Base-by-base conservation (phyloP, 345 rosid genomes). In the Syzygium aromaticum region DNA sequence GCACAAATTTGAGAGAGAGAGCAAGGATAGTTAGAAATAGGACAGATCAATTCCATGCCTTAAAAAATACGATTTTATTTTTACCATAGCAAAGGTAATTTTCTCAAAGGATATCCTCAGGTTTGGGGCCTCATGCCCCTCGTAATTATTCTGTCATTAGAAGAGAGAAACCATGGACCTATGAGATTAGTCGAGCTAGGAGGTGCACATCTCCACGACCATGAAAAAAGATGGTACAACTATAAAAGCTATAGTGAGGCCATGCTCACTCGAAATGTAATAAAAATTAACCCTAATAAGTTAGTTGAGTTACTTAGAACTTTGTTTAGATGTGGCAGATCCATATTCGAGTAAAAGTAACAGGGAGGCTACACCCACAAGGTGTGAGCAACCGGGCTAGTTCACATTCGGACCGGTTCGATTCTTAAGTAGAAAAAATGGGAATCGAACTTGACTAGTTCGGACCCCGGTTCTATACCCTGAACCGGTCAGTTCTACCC, bases 401-500 rank as follows among this genome's bases (percentile, higher is more conserved):
- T 30, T 30, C 23, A 16, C 33, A 30, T 30, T 19, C 9, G 43
- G 17, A 30, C 19, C 1, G 1, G 9, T 67, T 67, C 2, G 0
- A 5, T 17, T 67, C 43, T 64, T 11, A 4, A 8, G 78, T 67
- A 8, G 43, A 67, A 67, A 67, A 17, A 1, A 67, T 30, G 23
- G 43, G 43, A 8, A 17, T 21, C 9, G 3, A 17, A 6, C 17
- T 14, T 52, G 5, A 52, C 6, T 14, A 17, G 14, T 17, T 53
- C 56, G 23, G 8, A 16, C 19, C 22, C 2, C 21, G 9, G 7
- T 12, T 7, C 33, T 61, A 61, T 30, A 64, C 43, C 77, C 7
- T 13, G 6, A n/a, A 61, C 2, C 0, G 0, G 7, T 61, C 2
- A 0, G 0, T n/a, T 61, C 19, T 61, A n/a, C 19, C 1, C 7